A percentile compares a stretch with the other conserved stretches of the same genome.
Evolutionary conservation across 257 asterid genomes (phyloP).

Genomic region (Solanum sejunctum): DNA sequence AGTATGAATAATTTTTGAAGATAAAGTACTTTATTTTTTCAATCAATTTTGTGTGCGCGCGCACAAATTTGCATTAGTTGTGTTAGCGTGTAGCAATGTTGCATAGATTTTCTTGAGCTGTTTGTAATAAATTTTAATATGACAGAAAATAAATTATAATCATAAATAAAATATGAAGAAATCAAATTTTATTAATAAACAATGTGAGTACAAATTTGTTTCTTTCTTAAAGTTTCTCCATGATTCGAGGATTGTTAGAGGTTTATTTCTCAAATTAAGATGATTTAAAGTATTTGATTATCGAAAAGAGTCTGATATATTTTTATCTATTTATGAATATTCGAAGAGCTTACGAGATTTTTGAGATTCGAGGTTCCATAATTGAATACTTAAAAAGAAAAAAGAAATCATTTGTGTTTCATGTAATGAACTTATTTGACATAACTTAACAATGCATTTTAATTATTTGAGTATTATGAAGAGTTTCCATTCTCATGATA

Average conservation of each 20-base stretch:
- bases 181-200: too few species aligned
- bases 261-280: too few species aligned
- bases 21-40: fast-evolving
- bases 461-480: not conserved
- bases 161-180: too few species aligned
- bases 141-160: too few species aligned
- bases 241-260: too few species aligned
- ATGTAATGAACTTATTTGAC: not conserved
- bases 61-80: not conserved
- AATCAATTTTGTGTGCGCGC: not conserved
- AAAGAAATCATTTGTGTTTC: not conserved
- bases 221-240: too few species aligned
- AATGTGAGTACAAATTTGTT: too few species aligned
- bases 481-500: not conserved
- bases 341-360: too few species aligned
- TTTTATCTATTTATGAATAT: too few species aligned
- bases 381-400: not conserved
- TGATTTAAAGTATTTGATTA: too few species aligned
- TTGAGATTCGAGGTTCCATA: not conserved
- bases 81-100: not conserved
- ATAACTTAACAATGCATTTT: not conserved
- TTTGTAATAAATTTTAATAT: too few species aligned
- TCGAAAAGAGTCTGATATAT: too few species aligned
- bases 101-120: not conserved
- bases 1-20: not conserved